Conservation (phyloP, 2,329 filamentous ascomycete genomes). For the Microcyclospora pomicola region DNA sequence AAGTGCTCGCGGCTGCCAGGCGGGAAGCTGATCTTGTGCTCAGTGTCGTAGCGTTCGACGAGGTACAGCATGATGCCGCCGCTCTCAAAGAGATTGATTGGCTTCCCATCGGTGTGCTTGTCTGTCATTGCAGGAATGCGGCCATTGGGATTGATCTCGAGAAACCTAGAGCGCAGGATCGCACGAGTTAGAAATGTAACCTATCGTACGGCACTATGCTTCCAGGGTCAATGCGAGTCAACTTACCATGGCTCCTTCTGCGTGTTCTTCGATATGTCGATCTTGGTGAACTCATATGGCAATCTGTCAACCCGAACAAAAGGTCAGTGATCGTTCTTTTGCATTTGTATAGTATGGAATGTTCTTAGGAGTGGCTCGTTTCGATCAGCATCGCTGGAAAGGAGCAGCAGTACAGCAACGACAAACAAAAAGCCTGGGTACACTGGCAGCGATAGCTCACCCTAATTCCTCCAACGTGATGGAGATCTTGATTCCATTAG, state of each 20-base stretch:
- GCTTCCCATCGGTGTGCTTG: constrained; percentile 56
- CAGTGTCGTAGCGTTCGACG: constrained; percentile 60
- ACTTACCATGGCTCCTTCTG: constrained; percentile 47
- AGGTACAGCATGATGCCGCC: constrained; percentile 78
- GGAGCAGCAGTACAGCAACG: too few relatives aligned
- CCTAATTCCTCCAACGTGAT: constrained; percentile 78
- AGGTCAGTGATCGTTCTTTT: too few relatives aligned
- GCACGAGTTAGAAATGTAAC: too few relatives aligned
- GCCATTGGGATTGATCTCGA: constrained; percentile 85
- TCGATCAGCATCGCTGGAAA: too few relatives aligned
- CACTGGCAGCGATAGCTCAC: constrained; percentile 8
- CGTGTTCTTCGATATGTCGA: constrained; percentile 60
- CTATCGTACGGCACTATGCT: constrained; percentile 31
- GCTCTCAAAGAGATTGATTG: constrained; percentile 67
- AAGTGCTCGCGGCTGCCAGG: constrained; percentile 58
- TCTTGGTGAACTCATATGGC: constrained; percentile 60
- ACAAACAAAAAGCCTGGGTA: too few relatives aligned
- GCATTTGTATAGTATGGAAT: too few relatives aligned
- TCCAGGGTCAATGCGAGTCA: background rate
- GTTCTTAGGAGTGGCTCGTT: too few relatives aligned
- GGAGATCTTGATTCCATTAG: constrained; percentile 81
- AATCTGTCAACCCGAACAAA: constrained; percentile 26
- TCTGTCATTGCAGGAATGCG: constrained; percentile 82
- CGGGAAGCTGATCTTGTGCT: constrained; percentile 72
- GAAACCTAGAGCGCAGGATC: constrained; percentile 43